A percentile compares a stretch with the other conserved stretches of the same genome.
phyloP scores from a whole-genome alignment of 2,329 filamentous ascomycete species.

The Ascochyta rabiei region DNA sequence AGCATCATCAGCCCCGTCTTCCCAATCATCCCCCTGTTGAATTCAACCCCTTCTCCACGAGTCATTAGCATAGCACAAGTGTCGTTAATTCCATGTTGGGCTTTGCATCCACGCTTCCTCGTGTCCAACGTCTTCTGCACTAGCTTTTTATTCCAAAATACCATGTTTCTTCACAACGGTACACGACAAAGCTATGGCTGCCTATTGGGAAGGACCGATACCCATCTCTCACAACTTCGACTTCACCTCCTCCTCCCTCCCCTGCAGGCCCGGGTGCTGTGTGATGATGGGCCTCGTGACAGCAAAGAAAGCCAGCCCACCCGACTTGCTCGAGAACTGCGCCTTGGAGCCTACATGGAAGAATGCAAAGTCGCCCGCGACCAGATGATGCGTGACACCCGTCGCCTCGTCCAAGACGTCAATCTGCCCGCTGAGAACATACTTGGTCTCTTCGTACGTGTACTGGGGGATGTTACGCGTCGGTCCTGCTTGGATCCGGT shows the following conservation, averaged over 20 bases:
- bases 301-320: constrained; percentile 30
- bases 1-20: not conserved
- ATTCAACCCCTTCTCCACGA: too few species aligned
- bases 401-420: constrained; percentile 35
- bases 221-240: constrained; percentile 22
- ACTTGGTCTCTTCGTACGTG: constrained; percentile 36
- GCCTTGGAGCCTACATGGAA: constrained; percentile 33
- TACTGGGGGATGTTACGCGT: constrained; percentile 26
- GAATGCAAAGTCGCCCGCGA: constrained; percentile 35
- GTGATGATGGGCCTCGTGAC: constrained; percentile 30
- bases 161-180: too few species aligned
- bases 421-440: constrained; percentile 33
- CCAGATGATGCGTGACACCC: constrained; percentile 31
- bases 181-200: too few species aligned
- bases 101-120: too few species aligned
- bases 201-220: too few species aligned
- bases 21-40: not conserved
- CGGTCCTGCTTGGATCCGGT: constrained; percentile 32
- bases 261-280: constrained; percentile 26
- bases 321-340: constrained; percentile 31
- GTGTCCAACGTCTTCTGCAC: too few species aligned
- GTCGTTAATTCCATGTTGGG: too few species aligned
- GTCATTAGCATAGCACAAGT: too few species aligned
- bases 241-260: constrained; percentile 26
- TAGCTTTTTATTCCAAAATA: too few species aligned